A percentile compares a stretch with the other conserved stretches of the same genome.
phyloP scores from a whole-genome alignment of 371 early-diverging fungal species.

The Mortierella sp. region DNA sequence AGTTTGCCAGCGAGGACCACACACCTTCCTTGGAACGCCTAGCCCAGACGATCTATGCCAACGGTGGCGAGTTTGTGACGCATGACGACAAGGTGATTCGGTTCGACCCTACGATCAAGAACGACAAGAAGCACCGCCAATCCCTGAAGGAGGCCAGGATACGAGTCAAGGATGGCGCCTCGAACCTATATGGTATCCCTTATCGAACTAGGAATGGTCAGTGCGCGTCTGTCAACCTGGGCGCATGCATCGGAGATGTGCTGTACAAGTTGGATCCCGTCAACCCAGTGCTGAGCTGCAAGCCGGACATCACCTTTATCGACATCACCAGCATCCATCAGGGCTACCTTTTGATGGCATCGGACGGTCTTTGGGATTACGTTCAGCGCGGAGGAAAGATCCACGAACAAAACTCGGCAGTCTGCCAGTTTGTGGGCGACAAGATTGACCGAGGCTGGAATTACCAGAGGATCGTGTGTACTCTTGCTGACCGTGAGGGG shows the following conservation, averaged over 20 bases:
- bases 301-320: conserved; percentile 74
- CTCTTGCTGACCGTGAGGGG: conserved; percentile 53
- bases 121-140: conserved; percentile 64
- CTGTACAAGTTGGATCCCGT: conserved; percentile 72
- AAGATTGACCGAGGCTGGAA: conserved; percentile 58
- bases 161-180: conserved; percentile 61
- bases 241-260: conserved; percentile 75
- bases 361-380: conserved; percentile 60
- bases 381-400: conserved; percentile 42
- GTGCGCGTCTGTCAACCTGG: conserved; percentile 71
- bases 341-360: conserved; percentile 58
- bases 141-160: conserved; percentile 74
- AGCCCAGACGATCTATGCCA: conserved; percentile 72
- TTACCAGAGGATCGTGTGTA: conserved; percentile 44
- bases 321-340: conserved; percentile 33
- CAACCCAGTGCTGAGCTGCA: conserved; percentile 68
- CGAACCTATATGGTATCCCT: conserved; percentile 55
- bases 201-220: conserved; percentile 61
- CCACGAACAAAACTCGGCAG: conserved; percentile 50
- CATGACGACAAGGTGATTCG: conserved; percentile 75
- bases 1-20: conserved; percentile 76
- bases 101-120: conserved; percentile 63
- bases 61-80: conserved; percentile 78
- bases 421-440: conserved; percentile 50
- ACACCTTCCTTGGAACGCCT: conserved; percentile 75